phyloP scores from a whole-genome alignment of 2,329 filamentous ascomycete genomes.

The Bipolaris bicolor region DNA sequence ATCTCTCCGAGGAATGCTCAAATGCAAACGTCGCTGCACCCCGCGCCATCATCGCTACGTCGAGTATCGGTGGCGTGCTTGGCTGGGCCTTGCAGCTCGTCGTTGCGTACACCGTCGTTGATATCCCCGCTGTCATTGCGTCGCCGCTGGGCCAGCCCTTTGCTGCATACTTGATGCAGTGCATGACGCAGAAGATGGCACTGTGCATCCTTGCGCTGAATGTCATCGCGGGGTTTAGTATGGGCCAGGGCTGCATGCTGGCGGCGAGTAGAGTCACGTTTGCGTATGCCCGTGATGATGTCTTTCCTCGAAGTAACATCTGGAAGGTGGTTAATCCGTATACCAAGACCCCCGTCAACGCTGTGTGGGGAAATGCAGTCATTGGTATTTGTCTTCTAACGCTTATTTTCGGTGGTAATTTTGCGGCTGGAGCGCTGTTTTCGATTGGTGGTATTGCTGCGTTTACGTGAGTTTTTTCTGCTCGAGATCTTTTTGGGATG shows the following conservation, averaged over 20 bases:
- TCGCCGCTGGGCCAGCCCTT: slow-evolving; percentile 72
- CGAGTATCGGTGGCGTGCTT: slow-evolving; percentile 67
- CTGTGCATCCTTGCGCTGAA: slow-evolving; percentile 69
- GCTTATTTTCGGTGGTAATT: slow-evolving; percentile 67
- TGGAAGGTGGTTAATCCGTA: slow-evolving; percentile 66
- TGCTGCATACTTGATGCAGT: slow-evolving; percentile 71
- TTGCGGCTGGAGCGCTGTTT: slow-evolving; percentile 72
- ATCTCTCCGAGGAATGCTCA: slow-evolving; percentile 76
- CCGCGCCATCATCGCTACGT: slow-evolving; percentile 74
- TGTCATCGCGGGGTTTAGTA: slow-evolving; percentile 72
- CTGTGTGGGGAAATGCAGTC: slow-evolving; percentile 69
- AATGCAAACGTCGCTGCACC: slow-evolving; percentile 74
- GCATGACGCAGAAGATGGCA: slow-evolving; percentile 65
- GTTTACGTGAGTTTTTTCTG: slow-evolving; percentile 57
- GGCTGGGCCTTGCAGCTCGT: slow-evolving; percentile 78
- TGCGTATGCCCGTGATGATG: slow-evolving; percentile 74
- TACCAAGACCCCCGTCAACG: slow-evolving; percentile 72
- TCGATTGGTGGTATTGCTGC: slow-evolving; percentile 72
- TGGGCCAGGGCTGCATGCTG: slow-evolving; percentile 77
- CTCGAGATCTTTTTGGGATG: too few relatives aligned
- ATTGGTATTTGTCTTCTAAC: slow-evolving; percentile 67
- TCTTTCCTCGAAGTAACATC: slow-evolving; percentile 65
- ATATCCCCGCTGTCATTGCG: slow-evolving; percentile 64
- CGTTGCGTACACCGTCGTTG: slow-evolving; percentile 72
- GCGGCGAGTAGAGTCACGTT: slow-evolving; percentile 71